These are phyloP conservation scores for Neurospora cerealis DNA, from an alignment of 495 filamentous ascomycete species.

Conservation along the genomic window DNA sequence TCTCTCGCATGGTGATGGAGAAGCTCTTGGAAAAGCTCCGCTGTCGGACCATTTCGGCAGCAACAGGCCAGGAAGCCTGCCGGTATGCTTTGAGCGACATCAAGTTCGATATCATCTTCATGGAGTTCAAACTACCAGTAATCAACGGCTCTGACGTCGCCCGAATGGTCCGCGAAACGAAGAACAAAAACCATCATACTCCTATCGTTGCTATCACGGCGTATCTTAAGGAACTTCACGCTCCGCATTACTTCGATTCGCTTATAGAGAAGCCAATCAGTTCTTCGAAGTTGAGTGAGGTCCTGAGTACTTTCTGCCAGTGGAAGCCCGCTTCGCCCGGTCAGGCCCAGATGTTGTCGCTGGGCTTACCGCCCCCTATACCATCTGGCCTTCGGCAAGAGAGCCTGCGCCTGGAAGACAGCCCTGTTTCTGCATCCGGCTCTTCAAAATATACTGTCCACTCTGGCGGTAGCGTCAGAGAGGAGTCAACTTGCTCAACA, in stretches of 20 bases:
- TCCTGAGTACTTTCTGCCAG: constrained; percentile 73
- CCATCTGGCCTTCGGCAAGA: constrained; percentile 55
- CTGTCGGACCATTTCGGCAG: constrained; percentile 87
- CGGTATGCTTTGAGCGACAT: constrained; percentile 90
- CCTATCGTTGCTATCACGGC: constrained; percentile 96
- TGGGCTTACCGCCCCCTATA: constrained; percentile 41
- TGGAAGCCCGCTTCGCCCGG: constrained; percentile 71
- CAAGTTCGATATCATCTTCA: constrained; percentile 94
- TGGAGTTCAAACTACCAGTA: constrained; percentile 89
- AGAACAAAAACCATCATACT: constrained; percentile 87
- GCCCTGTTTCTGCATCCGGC: constrained; percentile 74
- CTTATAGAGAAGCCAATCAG: constrained; percentile 95
- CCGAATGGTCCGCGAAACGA: constrained; percentile 91
- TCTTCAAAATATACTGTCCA: constrained; percentile 63
- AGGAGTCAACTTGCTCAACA: constrained; percentile 79
- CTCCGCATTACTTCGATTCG: constrained; percentile 87
- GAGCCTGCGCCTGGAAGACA: constrained; percentile 57
- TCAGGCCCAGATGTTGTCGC: constrained; percentile 29
- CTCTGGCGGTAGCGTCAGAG: constrained; percentile 65
- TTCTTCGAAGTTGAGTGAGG: constrained; percentile 74
- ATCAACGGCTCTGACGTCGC: constrained; percentile 92
- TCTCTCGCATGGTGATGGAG: constrained; percentile 96
- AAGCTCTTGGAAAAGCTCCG: constrained; percentile 87
- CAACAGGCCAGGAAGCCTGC: constrained; percentile 81
- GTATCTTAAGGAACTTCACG: constrained; percentile 89